Evolutionary conservation across 768 basidiomycete genomes (phyloP), one percentile per base, ranked within the genome.

Genomic region (Postia placenta): DNA sequence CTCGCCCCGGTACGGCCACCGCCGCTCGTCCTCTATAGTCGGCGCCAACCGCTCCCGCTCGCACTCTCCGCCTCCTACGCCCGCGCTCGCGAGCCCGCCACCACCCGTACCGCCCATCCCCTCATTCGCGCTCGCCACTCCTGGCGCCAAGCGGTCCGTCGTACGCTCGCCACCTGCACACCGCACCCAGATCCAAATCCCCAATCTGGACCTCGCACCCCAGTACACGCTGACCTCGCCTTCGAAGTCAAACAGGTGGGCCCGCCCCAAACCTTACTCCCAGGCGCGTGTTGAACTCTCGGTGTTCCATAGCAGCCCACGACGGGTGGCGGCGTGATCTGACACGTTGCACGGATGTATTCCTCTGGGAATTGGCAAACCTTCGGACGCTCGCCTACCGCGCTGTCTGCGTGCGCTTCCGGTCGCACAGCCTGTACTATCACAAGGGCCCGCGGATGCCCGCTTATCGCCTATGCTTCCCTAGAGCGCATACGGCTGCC

Each of bases 31-130:
- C 27, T 49, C 56, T 66, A 67, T 46, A 65, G 65, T 51, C 15
- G 37, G 17, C 38, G 61, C 60, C 15, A 64, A 68, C 19, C 58
- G 64, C 30, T 52, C 68, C 24, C 73, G 72, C 19, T 74, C 73
- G 50, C 72, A 67, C 49, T 74, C 80, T 1, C 76, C 80, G 0
- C 80, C 79, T n/a, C 71, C 75, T 3, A 73, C 69, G 44, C 74
- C 76, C 0, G 64, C 63, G 0, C 45, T 69, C 30, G 48, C 61
- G 3, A 64, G 72, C 0, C 70, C 75, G 3, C 73, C 77, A 2
- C 79, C 80, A 11, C 80, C 79, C 2, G 79, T 81, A 0, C 80
- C 81, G 5, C 74, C 76, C 19, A 74, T 81, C 47, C 79, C 79
- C 3, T 62, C 70, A 12, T 72, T 71, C 57, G 66, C 71, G 22